Percentiles rank a stretch among this genome's conserved stretches.
These are phyloP conservation scores for Nannochloropsis gaditana DNA, from an alignment of 108 stramenopile species.

Conservation along the genomic window DNA sequence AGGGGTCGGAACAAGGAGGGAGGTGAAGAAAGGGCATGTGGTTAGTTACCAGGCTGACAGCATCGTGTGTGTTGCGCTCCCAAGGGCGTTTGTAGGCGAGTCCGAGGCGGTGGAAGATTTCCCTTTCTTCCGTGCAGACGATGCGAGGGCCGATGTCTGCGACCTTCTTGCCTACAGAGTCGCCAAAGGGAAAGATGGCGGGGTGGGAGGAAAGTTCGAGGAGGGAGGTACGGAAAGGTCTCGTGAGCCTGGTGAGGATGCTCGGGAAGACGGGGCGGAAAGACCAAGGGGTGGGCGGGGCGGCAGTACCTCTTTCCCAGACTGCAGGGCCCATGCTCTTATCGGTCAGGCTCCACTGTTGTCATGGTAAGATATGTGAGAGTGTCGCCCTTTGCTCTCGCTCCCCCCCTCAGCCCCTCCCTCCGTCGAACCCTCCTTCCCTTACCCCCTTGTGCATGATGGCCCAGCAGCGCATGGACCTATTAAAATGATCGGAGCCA, in stretches of 20 bases:
- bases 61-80: not conserved
- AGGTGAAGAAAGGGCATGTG: not conserved
- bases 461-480: slow-evolving; percentile 57
- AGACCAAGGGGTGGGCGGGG: not conserved
- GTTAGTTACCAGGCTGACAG: not conserved
- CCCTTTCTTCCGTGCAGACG: not conserved
- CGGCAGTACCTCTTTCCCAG: not conserved
- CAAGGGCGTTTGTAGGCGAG: not conserved
- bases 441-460: slow-evolving; percentile 39
- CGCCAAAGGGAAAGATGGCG: not conserved
- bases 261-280: not conserved
- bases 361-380: not conserved
- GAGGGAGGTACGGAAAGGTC: not conserved
- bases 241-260: not conserved
- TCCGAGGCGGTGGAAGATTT: not conserved
- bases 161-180: not conserved
- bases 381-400: not conserved
- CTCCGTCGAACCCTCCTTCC: not conserved
- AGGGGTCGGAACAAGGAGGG: not conserved
- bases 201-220: not conserved
- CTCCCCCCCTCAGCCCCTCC: not conserved
- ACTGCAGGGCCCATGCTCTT: not conserved
- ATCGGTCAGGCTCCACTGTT: not conserved
- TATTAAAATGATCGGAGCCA: slow-evolving; percentile 58
- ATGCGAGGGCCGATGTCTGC: not conserved